A percentile compares a stretch with the other conserved stretches of the same genome.
These are phyloP conservation scores for Gossypium thurberi DNA, from an alignment of 345 rosid genomes.

Conservation along the genomic window DNA sequence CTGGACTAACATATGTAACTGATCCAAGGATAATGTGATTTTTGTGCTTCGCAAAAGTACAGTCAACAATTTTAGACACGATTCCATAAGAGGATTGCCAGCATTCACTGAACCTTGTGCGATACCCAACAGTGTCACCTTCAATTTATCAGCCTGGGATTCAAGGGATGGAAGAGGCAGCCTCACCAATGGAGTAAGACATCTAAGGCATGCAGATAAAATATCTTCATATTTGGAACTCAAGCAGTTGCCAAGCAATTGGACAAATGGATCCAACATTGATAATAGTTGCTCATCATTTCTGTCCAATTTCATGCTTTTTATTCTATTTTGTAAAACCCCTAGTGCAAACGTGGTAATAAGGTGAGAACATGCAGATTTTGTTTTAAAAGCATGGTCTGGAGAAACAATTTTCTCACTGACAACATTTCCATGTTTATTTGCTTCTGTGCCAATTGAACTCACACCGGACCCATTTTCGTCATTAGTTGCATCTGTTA, in stretches of 20 bases:
- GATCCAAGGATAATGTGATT: constrained; percentile 64
- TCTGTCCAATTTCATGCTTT: constrained; percentile 43
- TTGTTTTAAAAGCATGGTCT: constrained; percentile 21
- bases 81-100: constrained; percentile 57
- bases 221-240: constrained; percentile 79
- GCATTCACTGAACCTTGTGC: constrained; percentile 55
- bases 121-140: constrained; percentile 54
- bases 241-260: constrained; percentile 62
- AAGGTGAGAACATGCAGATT: constrained; percentile 50
- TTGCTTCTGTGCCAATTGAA: constrained; percentile 22
- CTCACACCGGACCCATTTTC: constrained; percentile 35
- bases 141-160: constrained; percentile 67
- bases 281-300: constrained; percentile 38
- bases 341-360: constrained; percentile 73
- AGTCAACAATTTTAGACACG: constrained; percentile 77
- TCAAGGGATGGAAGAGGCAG: constrained; percentile 72
- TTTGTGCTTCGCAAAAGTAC: constrained; percentile 54
- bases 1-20: constrained; percentile 54
- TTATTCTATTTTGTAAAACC: constrained; percentile 48
- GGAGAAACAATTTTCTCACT: constrained; percentile 21
- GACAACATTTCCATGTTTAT: constrained; percentile 23
- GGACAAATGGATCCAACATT: constrained; percentile 83
- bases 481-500: constrained; percentile 52
- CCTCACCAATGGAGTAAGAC: constrained; percentile 65
- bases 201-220: constrained; percentile 64